phyloP scores from a whole-genome alignment of 2,329 filamentous ascomycete species.

The Neurospora sp. region DNA sequence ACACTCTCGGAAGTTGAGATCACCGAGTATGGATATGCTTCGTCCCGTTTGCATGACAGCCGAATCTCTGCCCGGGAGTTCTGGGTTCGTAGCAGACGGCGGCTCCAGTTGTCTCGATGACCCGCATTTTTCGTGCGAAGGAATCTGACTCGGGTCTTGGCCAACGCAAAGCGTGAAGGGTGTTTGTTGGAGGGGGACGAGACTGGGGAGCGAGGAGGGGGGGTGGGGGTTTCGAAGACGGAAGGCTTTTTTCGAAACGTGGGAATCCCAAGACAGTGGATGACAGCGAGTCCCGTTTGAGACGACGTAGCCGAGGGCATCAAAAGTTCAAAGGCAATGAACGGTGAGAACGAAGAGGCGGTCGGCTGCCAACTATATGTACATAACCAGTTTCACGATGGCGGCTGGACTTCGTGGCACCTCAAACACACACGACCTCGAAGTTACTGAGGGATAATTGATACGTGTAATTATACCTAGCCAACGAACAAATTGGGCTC shows the following conservation, averaged over 20 bases:
- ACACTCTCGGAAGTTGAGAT: neutral
- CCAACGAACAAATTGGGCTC: neutral
- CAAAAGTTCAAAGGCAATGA: neutral
- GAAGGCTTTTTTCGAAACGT: neutral
- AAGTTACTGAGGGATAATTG: neutral
- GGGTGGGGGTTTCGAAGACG: neutral
- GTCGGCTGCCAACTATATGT: neutral
- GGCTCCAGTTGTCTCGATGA: neutral
- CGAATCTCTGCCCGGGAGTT: neutral
- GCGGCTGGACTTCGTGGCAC: neutral
- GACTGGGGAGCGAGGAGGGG: neutral
- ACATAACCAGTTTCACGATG: neutral
- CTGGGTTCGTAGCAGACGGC: neutral
- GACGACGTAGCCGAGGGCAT: neutral
- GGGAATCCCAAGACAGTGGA: neutral
- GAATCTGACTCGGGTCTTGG: neutral
- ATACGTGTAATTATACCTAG: neutral
- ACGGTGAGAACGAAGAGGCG: neutral
- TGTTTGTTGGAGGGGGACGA: neutral
- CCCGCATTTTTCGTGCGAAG: neutral
- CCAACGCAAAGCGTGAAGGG: neutral
- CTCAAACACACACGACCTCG: neutral
- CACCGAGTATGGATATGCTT: neutral
- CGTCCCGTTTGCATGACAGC: neutral
- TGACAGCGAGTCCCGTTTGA: neutral